Percentiles rank a stretch among this genome's conserved stretches.
phyloP scores from a whole-genome alignment of 495 filamentous ascomycete genomes.

The Saxophila tyrrhenica region DNA sequence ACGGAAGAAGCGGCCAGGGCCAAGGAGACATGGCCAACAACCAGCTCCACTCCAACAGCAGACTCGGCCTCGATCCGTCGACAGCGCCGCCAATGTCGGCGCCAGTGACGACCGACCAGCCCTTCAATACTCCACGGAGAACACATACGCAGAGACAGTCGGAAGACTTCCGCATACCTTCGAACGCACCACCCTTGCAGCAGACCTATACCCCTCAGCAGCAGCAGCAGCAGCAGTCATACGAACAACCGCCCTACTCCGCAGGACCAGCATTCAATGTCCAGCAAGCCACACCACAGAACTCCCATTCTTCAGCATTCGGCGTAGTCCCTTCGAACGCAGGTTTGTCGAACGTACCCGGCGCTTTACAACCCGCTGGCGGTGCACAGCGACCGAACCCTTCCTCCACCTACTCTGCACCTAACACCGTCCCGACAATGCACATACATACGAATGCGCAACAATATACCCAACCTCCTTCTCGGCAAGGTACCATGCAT shows the following conservation, averaged over 20 bases:
- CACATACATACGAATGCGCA: constrained; percentile 42
- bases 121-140: constrained; percentile 46
- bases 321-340: constrained; percentile 22
- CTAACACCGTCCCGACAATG: constrained; percentile 57
- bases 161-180: constrained; percentile 72
- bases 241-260: constrained; percentile 26
- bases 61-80: constrained; percentile 5
- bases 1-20: background rate
- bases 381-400: constrained; percentile 47
- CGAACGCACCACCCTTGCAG: constrained; percentile 40
- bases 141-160: constrained; percentile 41
- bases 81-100: constrained; percentile 22
- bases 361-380: constrained; percentile 58
- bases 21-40: constrained; percentile 3
- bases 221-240: constrained; percentile 37
- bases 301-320: constrained; percentile 41
- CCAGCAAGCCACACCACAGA: constrained; percentile 51
- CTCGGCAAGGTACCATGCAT: constrained; percentile 58
- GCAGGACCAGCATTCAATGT: constrained; percentile 50
- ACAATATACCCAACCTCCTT: constrained; percentile 50
- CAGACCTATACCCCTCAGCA: constrained; percentile 40
- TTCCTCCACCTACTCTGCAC: constrained; percentile 60
- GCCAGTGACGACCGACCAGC: constrained; percentile 27
- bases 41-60: background rate
- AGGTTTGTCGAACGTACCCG: constrained; percentile 41